Evolutionary conservation across 2,329 filamentous ascomycete genomes (phyloP), one percentile per base, ranked within the genome.

Genomic region (Clonostachys solani): DNA sequence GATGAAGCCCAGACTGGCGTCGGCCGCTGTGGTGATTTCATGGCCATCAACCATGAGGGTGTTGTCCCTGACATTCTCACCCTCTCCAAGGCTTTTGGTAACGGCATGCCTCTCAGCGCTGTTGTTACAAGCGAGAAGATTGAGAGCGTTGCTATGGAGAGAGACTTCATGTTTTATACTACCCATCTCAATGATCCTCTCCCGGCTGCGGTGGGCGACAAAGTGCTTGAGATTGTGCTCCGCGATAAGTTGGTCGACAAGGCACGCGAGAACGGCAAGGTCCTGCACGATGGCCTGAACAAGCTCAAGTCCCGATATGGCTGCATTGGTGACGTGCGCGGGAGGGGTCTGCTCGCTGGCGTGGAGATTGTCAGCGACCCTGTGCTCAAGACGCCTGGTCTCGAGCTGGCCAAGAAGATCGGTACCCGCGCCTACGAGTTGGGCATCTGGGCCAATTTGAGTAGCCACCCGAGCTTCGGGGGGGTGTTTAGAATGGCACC

Each of bases 161-260:
- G 66, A 4, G 74, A 71, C 29, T 84, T 73, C 53, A 64, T 78
- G 16, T 84, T 78, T 56, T 75, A 80, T 52, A 84, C 80, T 0
- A 85, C 81, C 0, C 82, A 84, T 52, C 62, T 83, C 43, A 83
- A 85, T 52, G 81, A 85, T 51, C 80, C 81, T 0, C 61, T 84
- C 1, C 73, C 80, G 1, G 78, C 78, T 0, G 77, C 80, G 0
- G 78, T 84, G 2, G 80, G 80, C 1, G 67, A 77, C 50, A 83
- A 83, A 55, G 80, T 84, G 3, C 67, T 85, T 2, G 79, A 84
- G 49, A 79, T 84, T 12, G 77, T 85, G 1, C 65, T 77, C 17
- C 66, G 80, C 2, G 80, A 84, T 50, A 62, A 70, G 17, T 62
- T 85, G 10, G 72, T 77, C 16, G 60, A 63, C 49, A 66, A 69